These are phyloP conservation scores for Xenoacremonium recifei DNA, from an alignment of 2,329 filamentous ascomycete species.

Conservation along the genomic window DNA sequence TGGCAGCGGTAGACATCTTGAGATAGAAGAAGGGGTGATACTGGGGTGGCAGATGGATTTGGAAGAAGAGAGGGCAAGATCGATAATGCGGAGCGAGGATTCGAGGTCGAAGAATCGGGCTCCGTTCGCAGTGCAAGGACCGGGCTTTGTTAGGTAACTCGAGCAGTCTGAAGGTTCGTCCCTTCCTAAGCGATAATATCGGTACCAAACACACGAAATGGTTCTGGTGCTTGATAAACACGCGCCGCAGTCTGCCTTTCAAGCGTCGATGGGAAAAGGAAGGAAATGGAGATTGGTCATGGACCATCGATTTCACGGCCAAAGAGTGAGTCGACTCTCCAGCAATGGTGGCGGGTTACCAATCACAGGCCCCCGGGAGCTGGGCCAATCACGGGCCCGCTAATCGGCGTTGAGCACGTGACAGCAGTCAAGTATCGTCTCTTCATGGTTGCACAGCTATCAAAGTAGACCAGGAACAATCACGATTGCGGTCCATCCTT, in stretches of 20 bases:
- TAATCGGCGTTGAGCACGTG: conserved; percentile 10
- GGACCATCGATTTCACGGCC: conserved; percentile 12
- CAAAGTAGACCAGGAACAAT: too few relatives aligned
- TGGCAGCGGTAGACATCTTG: conserved; percentile 81
- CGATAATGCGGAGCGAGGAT: too few relatives aligned
- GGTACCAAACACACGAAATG: background rate
- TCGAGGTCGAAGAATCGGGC: too few relatives aligned
- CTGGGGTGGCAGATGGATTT: background rate
- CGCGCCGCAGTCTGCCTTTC: too few relatives aligned
- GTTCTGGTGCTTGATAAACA: background rate
- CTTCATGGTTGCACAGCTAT: too few relatives aligned
- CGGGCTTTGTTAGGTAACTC: too few relatives aligned
- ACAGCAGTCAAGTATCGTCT: conserved; percentile 5
- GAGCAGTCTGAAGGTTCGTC: too few relatives aligned
- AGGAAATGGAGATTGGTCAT: conserved; percentile 28
- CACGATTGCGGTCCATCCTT: too few relatives aligned
- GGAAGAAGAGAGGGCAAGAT: background rate
- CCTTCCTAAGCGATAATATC: too few relatives aligned
- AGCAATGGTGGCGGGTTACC: conserved; percentile 15
- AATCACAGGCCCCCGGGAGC: conserved; percentile 17
- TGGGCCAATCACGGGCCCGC: conserved; percentile 12
- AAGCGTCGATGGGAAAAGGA: conserved; percentile 16
- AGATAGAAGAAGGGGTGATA: background rate
- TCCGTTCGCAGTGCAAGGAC: too few relatives aligned
- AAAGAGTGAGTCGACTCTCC: conserved; percentile 12